These are phyloP conservation scores for Pseudogymnoascus sp. DNA, from an alignment of 2,329 filamentous ascomycete genomes.

Conservation along the genomic window DNA sequence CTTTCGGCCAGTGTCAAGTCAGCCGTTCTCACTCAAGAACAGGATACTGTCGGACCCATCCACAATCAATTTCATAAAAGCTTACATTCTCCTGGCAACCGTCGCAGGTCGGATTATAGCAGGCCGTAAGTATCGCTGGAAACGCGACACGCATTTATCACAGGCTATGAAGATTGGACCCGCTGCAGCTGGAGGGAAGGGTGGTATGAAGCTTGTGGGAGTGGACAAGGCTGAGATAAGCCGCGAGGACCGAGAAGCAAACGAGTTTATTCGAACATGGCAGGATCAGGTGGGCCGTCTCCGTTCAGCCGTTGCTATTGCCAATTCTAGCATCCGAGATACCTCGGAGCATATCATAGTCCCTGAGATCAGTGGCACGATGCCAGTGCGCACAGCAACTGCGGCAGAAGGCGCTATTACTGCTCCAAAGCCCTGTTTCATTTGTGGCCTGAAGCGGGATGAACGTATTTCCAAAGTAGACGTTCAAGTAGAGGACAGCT, in stretches of 20 bases:
- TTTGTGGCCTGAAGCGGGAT: conserved; percentile 83
- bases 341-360: conserved; percentile 36
- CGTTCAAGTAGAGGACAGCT: conserved; percentile 73
- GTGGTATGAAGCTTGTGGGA: conserved; percentile 86
- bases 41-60: conserved; percentile 56
- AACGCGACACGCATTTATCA: conserved; percentile 74
- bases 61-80: conserved; percentile 55
- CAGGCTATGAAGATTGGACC: conserved; percentile 81
- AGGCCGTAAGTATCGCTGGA: conserved; percentile 82
- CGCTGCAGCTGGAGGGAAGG: conserved; percentile 64
- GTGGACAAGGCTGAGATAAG: conserved; percentile 76
- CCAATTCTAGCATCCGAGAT: conserved; percentile 40
- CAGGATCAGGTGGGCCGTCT: conserved; percentile 67
- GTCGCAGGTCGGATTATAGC: conserved; percentile 76
- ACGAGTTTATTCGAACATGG: conserved; percentile 71
- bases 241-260: conserved; percentile 77
- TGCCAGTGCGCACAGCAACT: conserved; percentile 59
- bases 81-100: conserved; percentile 55
- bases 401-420: conserved; percentile 59
- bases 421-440: conserved; percentile 66
- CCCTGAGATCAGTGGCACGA: conserved; percentile 64
- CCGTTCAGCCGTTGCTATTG: conserved; percentile 62
- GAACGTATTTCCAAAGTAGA: conserved; percentile 67
- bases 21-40: conserved; percentile 51
- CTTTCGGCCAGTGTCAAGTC: conserved; percentile 57